Percentiles rank a stretch among this genome's conserved stretches.
Conservation (phyloP, 2,329 filamentous ascomycete genomes). For the Pestalotiopsis sp. region DNA sequence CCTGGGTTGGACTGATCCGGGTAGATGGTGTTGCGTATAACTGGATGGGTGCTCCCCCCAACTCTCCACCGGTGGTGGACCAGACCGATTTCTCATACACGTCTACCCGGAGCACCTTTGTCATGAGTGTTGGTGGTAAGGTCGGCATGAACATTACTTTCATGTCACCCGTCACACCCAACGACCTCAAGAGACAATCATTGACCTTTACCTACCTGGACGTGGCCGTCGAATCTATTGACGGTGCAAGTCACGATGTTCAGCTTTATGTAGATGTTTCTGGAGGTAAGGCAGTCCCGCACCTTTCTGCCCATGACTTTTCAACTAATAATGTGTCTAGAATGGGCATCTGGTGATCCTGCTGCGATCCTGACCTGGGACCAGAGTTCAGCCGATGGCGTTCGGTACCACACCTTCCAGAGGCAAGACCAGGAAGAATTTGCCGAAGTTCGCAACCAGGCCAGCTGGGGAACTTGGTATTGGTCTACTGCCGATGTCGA, state of each 20-base stretch:
- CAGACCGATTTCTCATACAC: slow-evolving; percentile 72
- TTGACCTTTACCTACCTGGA: slow-evolving; percentile 72
- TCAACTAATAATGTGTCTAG: slow-evolving; percentile 41
- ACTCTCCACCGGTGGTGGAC: slow-evolving; percentile 49
- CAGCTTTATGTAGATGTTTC: slow-evolving; percentile 76
- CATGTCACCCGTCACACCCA: slow-evolving; percentile 68
- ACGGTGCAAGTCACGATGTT: slow-evolving; percentile 65
- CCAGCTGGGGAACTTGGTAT: slow-evolving; percentile 78
- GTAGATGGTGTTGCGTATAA: slow-evolving; percentile 67
- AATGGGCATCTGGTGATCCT: slow-evolving; percentile 71
- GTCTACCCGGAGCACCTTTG: slow-evolving; percentile 72
- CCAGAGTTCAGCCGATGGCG: slow-evolving; percentile 48
- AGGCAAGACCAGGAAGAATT: slow-evolving; percentile 65
- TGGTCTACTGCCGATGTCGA: slow-evolving; percentile 66
- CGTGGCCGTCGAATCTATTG: slow-evolving; percentile 62
- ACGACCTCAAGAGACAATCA: slow-evolving; percentile 69
- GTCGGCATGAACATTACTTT: slow-evolving; percentile 71
- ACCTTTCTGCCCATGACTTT: not conserved
- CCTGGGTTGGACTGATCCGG: slow-evolving; percentile 70
- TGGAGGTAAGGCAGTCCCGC: slow-evolving; percentile 51
- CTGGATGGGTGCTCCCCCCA: slow-evolving; percentile 66
- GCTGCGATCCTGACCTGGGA: slow-evolving; percentile 64
- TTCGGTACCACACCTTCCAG: slow-evolving; percentile 68
- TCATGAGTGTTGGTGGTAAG: slow-evolving; percentile 62
- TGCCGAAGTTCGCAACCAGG: slow-evolving; percentile 68